Conservation (phyloP, 2,329 filamentous ascomycete genomes). For the Colletotrichum somersetense region DNA sequence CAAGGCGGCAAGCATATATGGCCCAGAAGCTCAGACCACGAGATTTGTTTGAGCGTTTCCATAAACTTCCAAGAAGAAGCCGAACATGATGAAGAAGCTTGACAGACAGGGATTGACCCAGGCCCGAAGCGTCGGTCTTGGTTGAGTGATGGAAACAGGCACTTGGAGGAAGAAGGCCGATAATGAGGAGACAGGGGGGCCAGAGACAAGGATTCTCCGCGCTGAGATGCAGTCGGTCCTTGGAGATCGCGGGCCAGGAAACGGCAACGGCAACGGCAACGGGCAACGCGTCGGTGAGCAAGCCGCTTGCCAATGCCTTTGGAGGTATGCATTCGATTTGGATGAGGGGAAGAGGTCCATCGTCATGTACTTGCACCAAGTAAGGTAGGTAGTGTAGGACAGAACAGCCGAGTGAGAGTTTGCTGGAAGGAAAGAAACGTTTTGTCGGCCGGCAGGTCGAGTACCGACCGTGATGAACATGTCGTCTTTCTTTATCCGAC, state of each 20-base stretch:
- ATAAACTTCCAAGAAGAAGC: neutral
- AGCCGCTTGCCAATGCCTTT: neutral
- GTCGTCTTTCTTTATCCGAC: neutral
- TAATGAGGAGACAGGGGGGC: neutral
- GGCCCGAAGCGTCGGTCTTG: neutral
- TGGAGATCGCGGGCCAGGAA: conserved; percentile 20
- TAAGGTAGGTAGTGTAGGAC: neutral
- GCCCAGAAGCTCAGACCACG: conserved; percentile 29
- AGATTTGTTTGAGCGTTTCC: conserved; percentile 7
- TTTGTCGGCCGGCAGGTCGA: neutral
- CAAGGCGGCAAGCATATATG: conserved; percentile 5
- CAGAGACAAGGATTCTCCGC: conserved; percentile 31
- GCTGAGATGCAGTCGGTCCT: conserved; percentile 23
- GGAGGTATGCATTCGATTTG: conserved; percentile 7
- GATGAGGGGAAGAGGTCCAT: conserved; percentile 13
- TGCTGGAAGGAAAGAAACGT: conserved; percentile 2
- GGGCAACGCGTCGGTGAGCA: conserved; percentile 5
- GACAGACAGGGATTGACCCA: conserved; percentile 25
- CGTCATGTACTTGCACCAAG: neutral
- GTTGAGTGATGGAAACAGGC: conserved; percentile 7
- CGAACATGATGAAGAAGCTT: conserved; percentile 15
- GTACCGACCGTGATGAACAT: neutral
- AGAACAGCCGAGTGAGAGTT: neutral
- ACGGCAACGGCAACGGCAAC: conserved; percentile 24
- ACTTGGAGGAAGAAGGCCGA: neutral